A percentile compares a stretch with the other conserved stretches of the same genome.
These are phyloP conservation scores for Mycotypha africana DNA, from an alignment of 371 early-diverging fungal species.

Conservation along the genomic window DNA sequence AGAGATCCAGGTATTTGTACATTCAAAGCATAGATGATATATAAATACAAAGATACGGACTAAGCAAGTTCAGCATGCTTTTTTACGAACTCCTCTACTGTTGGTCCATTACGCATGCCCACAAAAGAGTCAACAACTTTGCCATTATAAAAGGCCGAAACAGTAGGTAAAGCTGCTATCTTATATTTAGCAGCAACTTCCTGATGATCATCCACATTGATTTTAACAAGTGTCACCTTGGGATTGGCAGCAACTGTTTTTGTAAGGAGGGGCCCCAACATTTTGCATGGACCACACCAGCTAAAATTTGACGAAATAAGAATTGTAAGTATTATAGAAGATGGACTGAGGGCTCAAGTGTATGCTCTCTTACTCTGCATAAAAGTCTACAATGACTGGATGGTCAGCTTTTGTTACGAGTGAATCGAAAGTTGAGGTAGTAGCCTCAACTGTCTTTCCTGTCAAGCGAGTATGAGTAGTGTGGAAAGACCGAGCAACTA, in stretches of 20 bases:
- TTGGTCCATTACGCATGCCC: conserved; percentile 48
- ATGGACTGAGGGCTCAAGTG: no score
- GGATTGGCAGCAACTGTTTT: conserved; percentile 57
- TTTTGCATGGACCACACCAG: conserved; percentile 82
- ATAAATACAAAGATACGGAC: no score
- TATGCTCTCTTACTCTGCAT: conserved; percentile 57
- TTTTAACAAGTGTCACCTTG: conserved; percentile 64
- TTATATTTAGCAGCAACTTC: conserved; percentile 56
- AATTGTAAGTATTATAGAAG: neutral
- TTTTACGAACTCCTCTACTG: conserved; percentile 56
- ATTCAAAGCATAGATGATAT: no score
- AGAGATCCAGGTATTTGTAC: no score
- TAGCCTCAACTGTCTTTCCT: conserved; percentile 48
- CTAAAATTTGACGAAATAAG: conserved; percentile 19
- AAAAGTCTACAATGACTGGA: conserved; percentile 79
- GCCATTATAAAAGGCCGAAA: conserved; percentile 63
- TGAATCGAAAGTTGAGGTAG: conserved; percentile 35
- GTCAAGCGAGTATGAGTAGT: conserved; percentile 27
- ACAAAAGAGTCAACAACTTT: conserved; percentile 60
- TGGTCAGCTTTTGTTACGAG: conserved; percentile 50
- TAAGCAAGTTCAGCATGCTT: conserved; percentile 29
- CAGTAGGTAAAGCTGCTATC: conserved; percentile 74
- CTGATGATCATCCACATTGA: conserved; percentile 62
- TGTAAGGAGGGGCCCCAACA: conserved; percentile 63
- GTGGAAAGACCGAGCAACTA: conserved; percentile 27